A percentile compares a stretch with the other conserved stretches of the same genome.
These are phyloP conservation scores for Metschnikowia lochheadii DNA, from an alignment of 805 yeast genomes.

Conservation along the genomic window DNA sequence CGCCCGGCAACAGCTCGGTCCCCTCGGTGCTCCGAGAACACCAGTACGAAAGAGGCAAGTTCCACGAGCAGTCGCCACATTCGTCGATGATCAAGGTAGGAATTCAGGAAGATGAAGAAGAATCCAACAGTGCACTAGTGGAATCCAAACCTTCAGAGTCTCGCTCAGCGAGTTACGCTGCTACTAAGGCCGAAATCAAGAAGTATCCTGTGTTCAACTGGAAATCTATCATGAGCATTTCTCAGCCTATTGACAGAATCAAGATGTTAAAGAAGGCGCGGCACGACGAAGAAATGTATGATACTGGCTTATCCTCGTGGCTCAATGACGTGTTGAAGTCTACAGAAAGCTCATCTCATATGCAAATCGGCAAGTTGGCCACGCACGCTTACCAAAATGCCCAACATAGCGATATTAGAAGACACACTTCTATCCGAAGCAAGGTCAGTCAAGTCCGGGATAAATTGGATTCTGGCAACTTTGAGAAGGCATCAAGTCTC, in stretches of 20 bases:
- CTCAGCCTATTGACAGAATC: conserved; percentile 41
- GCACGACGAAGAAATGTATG: conserved; percentile 39
- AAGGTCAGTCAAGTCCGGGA: conserved; percentile 49
- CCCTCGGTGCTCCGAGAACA: conserved; percentile 14
- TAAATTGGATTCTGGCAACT: conserved; percentile 38
- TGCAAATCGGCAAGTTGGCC: conserved; percentile 52
- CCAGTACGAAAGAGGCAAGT: conserved; percentile 9
- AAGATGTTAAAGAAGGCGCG: conserved; percentile 41
- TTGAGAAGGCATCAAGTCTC: conserved; percentile 49
- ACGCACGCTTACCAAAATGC: conserved; percentile 65
- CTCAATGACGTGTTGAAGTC: conserved; percentile 43
- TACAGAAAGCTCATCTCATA: conserved; percentile 30
- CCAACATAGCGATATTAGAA: conserved; percentile 48
- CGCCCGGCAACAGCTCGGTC: conserved; percentile 6
- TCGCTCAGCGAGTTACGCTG: background rate
- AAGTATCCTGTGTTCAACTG: conserved; percentile 37
- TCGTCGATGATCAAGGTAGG: conserved; percentile 6
- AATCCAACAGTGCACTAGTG: background rate
- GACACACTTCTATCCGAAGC: conserved; percentile 43
- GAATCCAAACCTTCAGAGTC: background rate
- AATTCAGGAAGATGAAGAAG: conserved; percentile 3
- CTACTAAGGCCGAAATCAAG: conserved; percentile 1
- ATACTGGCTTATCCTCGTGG: conserved; percentile 60
- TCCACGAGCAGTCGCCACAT: conserved; percentile 11
- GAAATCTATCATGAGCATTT: conserved; percentile 37